Base-by-base conservation (phyloP, 2,329 filamentous ascomycete genomes). In the Aaosphaeria arxii region DNA sequence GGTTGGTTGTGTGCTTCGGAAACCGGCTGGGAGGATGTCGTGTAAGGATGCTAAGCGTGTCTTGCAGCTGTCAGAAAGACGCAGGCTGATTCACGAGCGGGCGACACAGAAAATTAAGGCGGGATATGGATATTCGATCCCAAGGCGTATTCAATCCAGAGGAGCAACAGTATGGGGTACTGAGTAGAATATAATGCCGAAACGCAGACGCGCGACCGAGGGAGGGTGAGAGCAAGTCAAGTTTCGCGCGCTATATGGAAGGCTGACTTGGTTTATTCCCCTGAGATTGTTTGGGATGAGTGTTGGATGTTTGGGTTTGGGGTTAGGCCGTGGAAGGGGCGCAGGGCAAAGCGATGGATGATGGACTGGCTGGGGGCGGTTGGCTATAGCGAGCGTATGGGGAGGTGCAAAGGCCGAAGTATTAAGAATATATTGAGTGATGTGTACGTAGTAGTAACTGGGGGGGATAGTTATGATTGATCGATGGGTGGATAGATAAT, bases 1-100 rank as follows among this genome's bases (percentile, higher is more conserved):
- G 39, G 51, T 9, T 47, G 48, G 17, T 55, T 40, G 51, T 52
- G 39, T 40, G 40, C 40, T 24, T 24, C 17, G 17, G 48, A 33
- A 41, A 30, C 41, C 51, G 54, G 42, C 44, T 45, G 45, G 54
- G 35, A 48, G 40, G 58, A 61, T 63, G 62, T 63, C 45, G 66
- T 65, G 61, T 61, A 62, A 65, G 57, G 64, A 45, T 56, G 57
- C 60, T 54, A 57, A 55, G 40, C 42, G 55, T 42, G 59, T 50
- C 48, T 56, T 61, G 53, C 58, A 62, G 61, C 57, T 61, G 58
- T 64, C 63, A 58, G 17, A 40, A 40, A 40, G 11, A 40, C 33
- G 33, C 33, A 36, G 33, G 17, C 17, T 24, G 17, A 24, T 24
- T 24, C 17, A 24, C 17, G 17, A 24, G 17, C 17, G 17, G 17